Evolutionary conservation across 140 eudicot genomes (phyloP).

Genomic region (Erigeron philadelphicus): DNA sequence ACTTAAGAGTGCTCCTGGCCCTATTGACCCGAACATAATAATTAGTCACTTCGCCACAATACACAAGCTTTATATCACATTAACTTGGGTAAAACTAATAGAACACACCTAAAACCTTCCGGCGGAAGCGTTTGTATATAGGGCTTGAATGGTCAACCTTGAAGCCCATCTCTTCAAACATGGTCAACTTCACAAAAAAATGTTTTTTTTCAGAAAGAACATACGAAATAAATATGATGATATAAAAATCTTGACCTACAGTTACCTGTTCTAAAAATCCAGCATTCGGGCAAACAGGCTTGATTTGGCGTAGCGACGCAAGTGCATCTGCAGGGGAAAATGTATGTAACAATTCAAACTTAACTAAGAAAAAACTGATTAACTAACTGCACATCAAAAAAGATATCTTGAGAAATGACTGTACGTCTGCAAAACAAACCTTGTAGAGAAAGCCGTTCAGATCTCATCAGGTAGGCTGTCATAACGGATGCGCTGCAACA

Average conservation of each 20-base stretch:
- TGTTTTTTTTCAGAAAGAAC: not conserved
- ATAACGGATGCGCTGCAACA: slow-evolving; percentile 93
- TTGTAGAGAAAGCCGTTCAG: slow-evolving; percentile 68
- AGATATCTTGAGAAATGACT: slow-evolving; percentile 7
- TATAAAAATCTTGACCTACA: not conserved
- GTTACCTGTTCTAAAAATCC: slow-evolving; percentile 87
- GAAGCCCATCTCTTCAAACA: slow-evolving; percentile 98
- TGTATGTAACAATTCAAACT: not conserved
- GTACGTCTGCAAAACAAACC: slow-evolving; percentile 39
- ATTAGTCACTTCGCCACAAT: not conserved
- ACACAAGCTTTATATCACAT: not conserved
- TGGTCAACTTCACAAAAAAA: slow-evolving; percentile 57
- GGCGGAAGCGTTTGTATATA: slow-evolving; percentile 76
- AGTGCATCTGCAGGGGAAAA: slow-evolving; percentile 58
- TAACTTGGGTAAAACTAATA: not conserved
- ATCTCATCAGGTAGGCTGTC: slow-evolving; percentile 93
- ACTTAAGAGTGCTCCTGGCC: not conserved
- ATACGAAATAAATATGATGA: too few relatives aligned
- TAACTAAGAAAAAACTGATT: not conserved
- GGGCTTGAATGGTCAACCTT: slow-evolving; percentile 79
- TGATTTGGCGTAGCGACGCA: slow-evolving; percentile 69
- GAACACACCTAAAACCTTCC: slow-evolving; percentile 63
- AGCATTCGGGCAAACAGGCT: slow-evolving; percentile 90
- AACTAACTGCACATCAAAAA: slow-evolving; percentile 7
- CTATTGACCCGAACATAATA: not conserved